Conservation (phyloP, 2,329 filamentous ascomycete genomes). For the Fusarium sambucinum region DNA sequence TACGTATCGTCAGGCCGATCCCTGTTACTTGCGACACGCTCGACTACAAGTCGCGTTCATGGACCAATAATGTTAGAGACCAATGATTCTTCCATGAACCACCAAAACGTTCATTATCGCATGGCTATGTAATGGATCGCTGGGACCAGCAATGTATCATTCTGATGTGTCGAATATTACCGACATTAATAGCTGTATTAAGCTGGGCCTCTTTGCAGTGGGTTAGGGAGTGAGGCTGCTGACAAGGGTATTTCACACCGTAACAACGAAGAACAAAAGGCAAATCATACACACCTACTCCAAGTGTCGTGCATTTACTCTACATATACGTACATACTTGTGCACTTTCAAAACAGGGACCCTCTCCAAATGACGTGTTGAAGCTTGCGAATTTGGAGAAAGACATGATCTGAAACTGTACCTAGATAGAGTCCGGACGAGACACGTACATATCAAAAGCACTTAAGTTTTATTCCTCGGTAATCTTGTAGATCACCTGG, state of each 20-base stretch:
- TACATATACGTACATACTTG: constrained; percentile 19
- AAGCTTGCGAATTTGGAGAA: not conserved
- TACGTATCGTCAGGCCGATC: constrained; percentile 9
- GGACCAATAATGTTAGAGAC: constrained; percentile 28
- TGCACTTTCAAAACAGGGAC: constrained; percentile 15
- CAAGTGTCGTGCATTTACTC: constrained; percentile 15
- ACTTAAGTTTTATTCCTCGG: constrained; percentile 12
- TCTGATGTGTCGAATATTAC: constrained; percentile 20
- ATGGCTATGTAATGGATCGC: constrained; percentile 15
- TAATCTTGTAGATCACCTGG: constrained; percentile 4
- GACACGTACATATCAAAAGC: constrained; percentile 11
- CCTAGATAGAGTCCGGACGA: constrained; percentile 8
- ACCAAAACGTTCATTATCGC: constrained; percentile 18
- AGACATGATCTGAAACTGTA: constrained; percentile 11
- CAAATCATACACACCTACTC: constrained; percentile 1
- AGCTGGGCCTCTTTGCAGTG: not conserved
- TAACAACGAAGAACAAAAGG: constrained; percentile 15
- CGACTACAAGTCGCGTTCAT: constrained; percentile 10
- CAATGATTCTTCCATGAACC: constrained; percentile 8
- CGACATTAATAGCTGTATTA: not conserved
- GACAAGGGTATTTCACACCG: not conserved
- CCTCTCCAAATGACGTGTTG: constrained; percentile 22
- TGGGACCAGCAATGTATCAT: constrained; percentile 2
- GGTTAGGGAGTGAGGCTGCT: not conserved
- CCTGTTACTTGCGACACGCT: constrained; percentile 26